phyloP scores from a whole-genome alignment of 2,329 filamentous ascomycete species.

The Penicillium crustosum region DNA sequence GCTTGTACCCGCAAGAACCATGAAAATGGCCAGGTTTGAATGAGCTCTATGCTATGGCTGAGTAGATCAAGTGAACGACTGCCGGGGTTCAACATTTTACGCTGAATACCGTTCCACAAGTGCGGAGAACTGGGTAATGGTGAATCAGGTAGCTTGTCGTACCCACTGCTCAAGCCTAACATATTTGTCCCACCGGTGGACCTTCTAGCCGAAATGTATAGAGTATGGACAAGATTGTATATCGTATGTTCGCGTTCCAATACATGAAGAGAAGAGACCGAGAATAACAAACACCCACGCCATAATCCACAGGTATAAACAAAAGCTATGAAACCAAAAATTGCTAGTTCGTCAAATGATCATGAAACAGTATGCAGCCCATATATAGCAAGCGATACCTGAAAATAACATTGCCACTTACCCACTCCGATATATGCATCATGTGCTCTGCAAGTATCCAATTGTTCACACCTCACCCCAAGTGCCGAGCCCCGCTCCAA shows the following conservation, averaged over 20 bases:
- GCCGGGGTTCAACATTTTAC: too few species aligned
- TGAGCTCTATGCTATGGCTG: neutral
- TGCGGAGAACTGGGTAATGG: neutral
- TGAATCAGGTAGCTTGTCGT: neutral
- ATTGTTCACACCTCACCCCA: constrained; percentile 69
- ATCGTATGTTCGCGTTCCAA: constrained; percentile 1
- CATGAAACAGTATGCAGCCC: neutral
- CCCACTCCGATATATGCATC: neutral
- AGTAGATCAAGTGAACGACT: neutral
- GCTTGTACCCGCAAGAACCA: neutral
- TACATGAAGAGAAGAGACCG: constrained; percentile 4
- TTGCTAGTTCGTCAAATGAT: neutral
- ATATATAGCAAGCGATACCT: neutral
- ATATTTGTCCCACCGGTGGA: neutral
- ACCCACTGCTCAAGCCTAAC: neutral
- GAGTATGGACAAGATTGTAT: neutral
- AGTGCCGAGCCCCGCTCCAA: constrained; percentile 69
- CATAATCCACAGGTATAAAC: neutral
- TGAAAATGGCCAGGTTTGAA: neutral
- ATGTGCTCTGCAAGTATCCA: neutral
- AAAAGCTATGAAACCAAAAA: neutral
- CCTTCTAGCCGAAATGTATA: neutral
- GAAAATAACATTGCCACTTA: neutral
- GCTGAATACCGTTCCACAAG: neutral
- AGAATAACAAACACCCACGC: neutral